Evolutionary conservation across 2,329 filamentous ascomycete genomes (phyloP), one percentile per base, ranked within the genome.

Genomic region (Colletotrichum endophyticum): DNA sequence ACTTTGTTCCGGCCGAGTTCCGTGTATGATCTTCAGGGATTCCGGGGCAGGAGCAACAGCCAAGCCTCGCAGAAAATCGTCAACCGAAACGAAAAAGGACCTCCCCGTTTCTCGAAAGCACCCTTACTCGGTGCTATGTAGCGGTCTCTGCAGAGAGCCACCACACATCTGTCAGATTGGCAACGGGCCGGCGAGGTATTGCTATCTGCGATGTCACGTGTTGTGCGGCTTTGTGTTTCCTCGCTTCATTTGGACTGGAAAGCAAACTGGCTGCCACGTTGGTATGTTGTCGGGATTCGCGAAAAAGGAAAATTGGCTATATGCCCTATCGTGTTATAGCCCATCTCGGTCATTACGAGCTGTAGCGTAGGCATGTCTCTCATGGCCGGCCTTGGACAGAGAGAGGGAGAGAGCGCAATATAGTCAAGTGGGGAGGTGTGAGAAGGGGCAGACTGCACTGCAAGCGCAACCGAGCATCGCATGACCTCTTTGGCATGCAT

Each of bases 21-120:
- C 62, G 73, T 75, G 63, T 75, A 44, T 73, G 69, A 73, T 75
- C 62, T 72, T 75, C 69, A 72, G 32, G 70, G 64, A 69, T 59
- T 64, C 69, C 30, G 73, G 73, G 56, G 69, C 73, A 67, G 62
- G n/a, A 25, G 39, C 53, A 62, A 36, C 72, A 32, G 67, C 67
- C 72, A 66, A 70, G 57, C 67, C 63, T 70, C 61, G 25, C 25
- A 39, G 34, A 36, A 25, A 27, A 57, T 63, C 53, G 27, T 62
- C 63, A 66, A 61, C 30, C 64, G 64, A 73, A 69, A 69, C 70
- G 36, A 76, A 34, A 44, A 49, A 63, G n/a, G 53, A n/a, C 30
- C 13, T 57, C 39, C 53, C 30, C 30, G 53, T 56, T 57, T 63
- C 39, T 71, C 34, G 44, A 62, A 53, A 15, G 27, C 53, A 44